Conservation (phyloP, 495 filamentous ascomycete species). For the Lophium mytilinum region DNA sequence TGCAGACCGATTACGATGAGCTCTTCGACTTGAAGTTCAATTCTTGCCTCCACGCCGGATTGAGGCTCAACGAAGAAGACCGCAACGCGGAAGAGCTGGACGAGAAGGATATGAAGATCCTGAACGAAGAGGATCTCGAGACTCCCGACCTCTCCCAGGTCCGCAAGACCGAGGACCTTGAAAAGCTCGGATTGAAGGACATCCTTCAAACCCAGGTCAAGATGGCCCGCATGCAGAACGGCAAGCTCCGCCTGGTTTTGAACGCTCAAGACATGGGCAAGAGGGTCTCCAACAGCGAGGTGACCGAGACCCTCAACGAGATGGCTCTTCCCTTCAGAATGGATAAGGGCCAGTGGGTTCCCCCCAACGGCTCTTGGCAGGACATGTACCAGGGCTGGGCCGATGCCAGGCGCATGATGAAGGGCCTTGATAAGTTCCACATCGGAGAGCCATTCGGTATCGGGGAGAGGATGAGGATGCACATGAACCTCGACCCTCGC, state of each 20-base stretch:
- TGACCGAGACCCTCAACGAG: background rate
- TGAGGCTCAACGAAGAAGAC: slow-evolving; percentile 30
- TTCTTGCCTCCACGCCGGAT: slow-evolving; percentile 33
- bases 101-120: slow-evolving; percentile 30
- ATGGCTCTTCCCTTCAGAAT: background rate
- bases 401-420: background rate
- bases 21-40: slow-evolving; percentile 37
- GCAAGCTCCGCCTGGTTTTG: background rate
- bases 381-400: background rate
- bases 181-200: background rate
- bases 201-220: background rate
- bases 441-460: background rate
- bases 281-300: background rate
- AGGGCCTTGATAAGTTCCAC: background rate
- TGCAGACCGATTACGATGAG: slow-evolving; percentile 39
- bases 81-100: slow-evolving; percentile 29
- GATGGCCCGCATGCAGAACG: background rate
- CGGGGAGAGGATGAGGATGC: background rate
- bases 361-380: background rate
- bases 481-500: background rate
- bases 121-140: slow-evolving; percentile 32
- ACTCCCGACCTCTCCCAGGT: background rate
- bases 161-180: background rate
- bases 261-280: background rate
- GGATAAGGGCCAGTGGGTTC: background rate